A percentile compares a stretch with the other conserved stretches of the same genome.
Evolutionary conservation across 495 filamentous ascomycete genomes (phyloP).

Genomic region (Neurospora sublineolata): DNA sequence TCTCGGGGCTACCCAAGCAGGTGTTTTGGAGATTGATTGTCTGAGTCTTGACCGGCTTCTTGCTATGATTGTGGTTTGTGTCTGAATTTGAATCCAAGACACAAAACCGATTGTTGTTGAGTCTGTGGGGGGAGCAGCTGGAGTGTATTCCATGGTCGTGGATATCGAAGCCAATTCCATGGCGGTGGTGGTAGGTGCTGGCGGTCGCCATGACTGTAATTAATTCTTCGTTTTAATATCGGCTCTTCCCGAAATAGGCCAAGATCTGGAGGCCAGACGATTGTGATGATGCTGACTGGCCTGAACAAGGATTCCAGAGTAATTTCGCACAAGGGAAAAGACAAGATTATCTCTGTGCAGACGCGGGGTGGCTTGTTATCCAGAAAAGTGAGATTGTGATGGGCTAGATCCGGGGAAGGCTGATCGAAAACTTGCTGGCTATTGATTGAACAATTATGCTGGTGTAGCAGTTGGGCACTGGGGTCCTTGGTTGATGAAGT

Average conservation of each 20-base stretch:
- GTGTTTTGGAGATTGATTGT: background rate
- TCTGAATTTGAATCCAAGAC: background rate
- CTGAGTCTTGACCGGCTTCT: background rate
- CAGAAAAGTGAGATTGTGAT: conserved; percentile 1
- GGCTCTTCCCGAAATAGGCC: conserved; percentile 13
- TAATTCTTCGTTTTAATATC: conserved; percentile 8
- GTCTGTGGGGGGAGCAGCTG: conserved; percentile 6
- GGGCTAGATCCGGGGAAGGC: conserved; percentile 9
- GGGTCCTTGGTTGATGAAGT: background rate
- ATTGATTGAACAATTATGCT: conserved; percentile 22
- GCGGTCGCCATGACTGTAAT: conserved; percentile 16
- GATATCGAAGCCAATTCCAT: conserved; percentile 11
- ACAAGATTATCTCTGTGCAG: background rate
- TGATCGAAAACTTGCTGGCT: conserved; percentile 13
- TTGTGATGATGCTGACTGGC: background rate
- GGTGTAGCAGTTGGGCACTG: conserved; percentile 13
- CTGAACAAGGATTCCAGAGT: background rate
- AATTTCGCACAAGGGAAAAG: background rate
- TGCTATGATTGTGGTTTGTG: background rate
- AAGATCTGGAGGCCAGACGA: conserved; percentile 5
- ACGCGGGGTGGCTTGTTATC: background rate
- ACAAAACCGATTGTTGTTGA: conserved; percentile 10
- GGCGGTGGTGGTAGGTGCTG: conserved; percentile 3
- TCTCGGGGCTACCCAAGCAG: background rate
- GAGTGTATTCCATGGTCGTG: conserved; percentile 7